phyloP scores from a whole-genome alignment of 2,329 filamentous ascomycete genomes.

The Rugonectria rugulosa region DNA sequence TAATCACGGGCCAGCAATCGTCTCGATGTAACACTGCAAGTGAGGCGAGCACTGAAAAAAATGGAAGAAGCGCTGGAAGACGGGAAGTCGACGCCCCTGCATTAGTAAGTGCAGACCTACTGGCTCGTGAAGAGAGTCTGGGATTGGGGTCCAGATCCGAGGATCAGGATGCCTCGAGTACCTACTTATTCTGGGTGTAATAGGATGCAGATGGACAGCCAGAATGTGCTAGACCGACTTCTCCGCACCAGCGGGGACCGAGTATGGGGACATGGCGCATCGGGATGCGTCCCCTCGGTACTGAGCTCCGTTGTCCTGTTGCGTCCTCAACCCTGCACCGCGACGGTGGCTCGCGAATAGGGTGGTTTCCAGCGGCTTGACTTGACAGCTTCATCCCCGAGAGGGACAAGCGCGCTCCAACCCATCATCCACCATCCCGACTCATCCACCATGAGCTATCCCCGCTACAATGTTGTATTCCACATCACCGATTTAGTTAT shows the following conservation, averaged over 20 bases:
- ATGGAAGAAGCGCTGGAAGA: slow-evolving; percentile 1
- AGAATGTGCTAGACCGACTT: slow-evolving; percentile 34
- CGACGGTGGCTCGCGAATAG: slow-evolving; percentile 36
- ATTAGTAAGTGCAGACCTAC: slow-evolving; percentile 6
- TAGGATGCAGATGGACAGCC: slow-evolving; percentile 18
- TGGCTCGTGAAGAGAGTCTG: slow-evolving; percentile 3
- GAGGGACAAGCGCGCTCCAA: slow-evolving; percentile 33
- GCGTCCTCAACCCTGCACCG: slow-evolving; percentile 34
- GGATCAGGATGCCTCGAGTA: slow-evolving; percentile 20
- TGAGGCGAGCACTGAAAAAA: slow-evolving; percentile 7
- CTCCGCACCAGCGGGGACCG: slow-evolving; percentile 38
- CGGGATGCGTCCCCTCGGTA: slow-evolving; percentile 30
- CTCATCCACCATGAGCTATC: slow-evolving; percentile 23
- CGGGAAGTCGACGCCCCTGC: slow-evolving; percentile 12
- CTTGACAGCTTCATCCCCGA: slow-evolving; percentile 31
- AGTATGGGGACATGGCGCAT: slow-evolving; percentile 40
- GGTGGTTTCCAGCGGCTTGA: slow-evolving; percentile 37
- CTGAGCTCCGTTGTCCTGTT: slow-evolving; percentile 13
- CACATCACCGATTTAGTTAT: too few species aligned
- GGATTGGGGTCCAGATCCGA: slow-evolving; percentile 13
- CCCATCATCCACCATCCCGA: slow-evolving; percentile 23
- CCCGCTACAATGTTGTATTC: too few species aligned
- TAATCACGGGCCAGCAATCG: not conserved
- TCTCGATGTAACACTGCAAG: slow-evolving; percentile 4
- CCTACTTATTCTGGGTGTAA: slow-evolving; percentile 14